These are phyloP conservation scores for Kodamaea anthophila DNA, from an alignment of 1,139 yeast species.

Conservation along the genomic window DNA sequence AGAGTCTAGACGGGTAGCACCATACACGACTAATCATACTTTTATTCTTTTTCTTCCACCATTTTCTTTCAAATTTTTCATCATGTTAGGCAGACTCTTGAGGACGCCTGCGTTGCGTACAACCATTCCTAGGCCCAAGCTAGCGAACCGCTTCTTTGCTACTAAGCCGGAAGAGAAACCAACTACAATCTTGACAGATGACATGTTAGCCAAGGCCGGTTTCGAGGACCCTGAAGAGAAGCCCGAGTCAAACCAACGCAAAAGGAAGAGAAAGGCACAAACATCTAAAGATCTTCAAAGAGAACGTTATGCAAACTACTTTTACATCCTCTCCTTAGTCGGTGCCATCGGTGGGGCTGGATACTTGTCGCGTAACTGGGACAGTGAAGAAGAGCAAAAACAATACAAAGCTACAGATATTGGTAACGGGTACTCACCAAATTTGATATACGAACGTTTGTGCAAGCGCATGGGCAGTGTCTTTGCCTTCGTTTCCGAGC, in stretches of 20 bases:
- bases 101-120: too few relatives aligned
- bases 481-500: conserved; percentile 85
- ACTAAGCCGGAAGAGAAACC: conserved; percentile 27
- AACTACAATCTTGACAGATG: conserved; percentile 71
- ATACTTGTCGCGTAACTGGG: conserved; percentile 86
- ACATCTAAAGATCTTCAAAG: conserved; percentile 56
- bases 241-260: conserved; percentile 8
- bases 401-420: conserved; percentile 43
- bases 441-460: conserved; percentile 61
- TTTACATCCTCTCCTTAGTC: conserved; percentile 58
- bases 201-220: conserved; percentile 77
- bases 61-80: too few relatives aligned
- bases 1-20: too few relatives aligned
- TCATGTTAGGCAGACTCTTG: too few relatives aligned
- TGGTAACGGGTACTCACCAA: conserved; percentile 65
- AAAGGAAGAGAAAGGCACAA: conserved; percentile 44
- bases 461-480: conserved; percentile 66
- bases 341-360: conserved; percentile 59
- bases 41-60: too few relatives aligned
- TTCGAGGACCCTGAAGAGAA: conserved; percentile 41
- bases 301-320: conserved; percentile 63
- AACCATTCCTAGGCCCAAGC: too few relatives aligned
- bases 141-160: too few relatives aligned
- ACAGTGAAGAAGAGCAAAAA: conserved; percentile 63
- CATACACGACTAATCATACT: too few relatives aligned